A percentile compares a stretch with the other conserved stretches of the same genome.
These are phyloP conservation scores for Pythium scleroteichum DNA, from an alignment of 352 stramenopile genomes.

Conservation along the genomic window DNA sequence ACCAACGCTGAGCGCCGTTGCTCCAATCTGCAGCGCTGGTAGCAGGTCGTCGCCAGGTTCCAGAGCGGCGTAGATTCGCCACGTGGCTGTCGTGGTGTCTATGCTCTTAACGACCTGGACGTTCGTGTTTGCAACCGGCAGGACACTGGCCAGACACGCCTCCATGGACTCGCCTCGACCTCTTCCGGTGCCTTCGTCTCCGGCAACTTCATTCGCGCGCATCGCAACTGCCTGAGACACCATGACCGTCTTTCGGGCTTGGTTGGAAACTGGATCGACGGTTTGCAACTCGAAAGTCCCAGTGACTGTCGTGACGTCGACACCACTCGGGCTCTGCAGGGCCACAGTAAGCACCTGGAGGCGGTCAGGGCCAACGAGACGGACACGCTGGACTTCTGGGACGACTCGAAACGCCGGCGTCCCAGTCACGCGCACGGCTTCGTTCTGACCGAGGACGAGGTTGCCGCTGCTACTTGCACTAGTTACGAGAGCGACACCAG, in stretches of 20 bases:
- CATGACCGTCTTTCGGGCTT: constrained; percentile 5
- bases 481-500: constrained; percentile 1
- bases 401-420: constrained; percentile 11
- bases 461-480: background rate
- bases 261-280: background rate
- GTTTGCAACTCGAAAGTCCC: constrained; percentile 32
- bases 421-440: constrained; percentile 4
- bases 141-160: constrained; percentile 17
- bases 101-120: constrained; percentile 30
- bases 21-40: background rate
- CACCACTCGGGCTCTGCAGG: background rate
- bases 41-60: background rate
- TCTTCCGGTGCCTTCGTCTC: constrained; percentile 28
- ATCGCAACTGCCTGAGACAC: constrained; percentile 36
- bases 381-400: constrained; percentile 28
- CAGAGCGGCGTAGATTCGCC: constrained; percentile 12
- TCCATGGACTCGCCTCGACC: constrained; percentile 36
- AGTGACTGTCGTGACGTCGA: constrained; percentile 1
- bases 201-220: constrained; percentile 31
- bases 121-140: background rate
- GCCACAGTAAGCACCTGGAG: constrained; percentile 20
- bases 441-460: background rate
- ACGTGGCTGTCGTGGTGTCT: background rate
- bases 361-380: constrained; percentile 13
- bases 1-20: constrained; percentile 3